Base-by-base conservation (phyloP, 208 protist species). In the Trypanosoma scelopori region DNA sequence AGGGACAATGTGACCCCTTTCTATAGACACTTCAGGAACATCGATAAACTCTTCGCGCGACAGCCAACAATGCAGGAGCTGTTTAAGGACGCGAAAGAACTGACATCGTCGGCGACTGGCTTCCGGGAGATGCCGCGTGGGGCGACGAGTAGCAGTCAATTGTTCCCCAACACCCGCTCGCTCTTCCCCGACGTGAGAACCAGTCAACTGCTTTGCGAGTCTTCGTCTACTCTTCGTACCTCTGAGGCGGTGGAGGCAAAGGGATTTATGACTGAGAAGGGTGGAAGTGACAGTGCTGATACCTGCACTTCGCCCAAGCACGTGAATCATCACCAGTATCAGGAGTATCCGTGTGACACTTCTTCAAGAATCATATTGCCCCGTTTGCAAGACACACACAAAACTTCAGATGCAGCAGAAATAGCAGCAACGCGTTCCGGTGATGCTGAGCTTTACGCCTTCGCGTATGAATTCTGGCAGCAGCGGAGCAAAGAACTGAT, bases 401-500 rank as follows among this genome's bases (percentile, higher is more conserved):
- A 45, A 32, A 45, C n/a, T n/a, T n/a, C n/a, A n/a, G n/a, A n/a
- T n/a, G n/a, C 35, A 30, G 7, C 37, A 46, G 46, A 49, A 55
- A 5, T 1, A 66, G 52, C 0, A 32, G 27, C 25, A 46, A 41
- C 32, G 20, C 13, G 16, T 46, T 27, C 27, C 12, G 16, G 6
- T 13, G 57, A 71, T 45, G 42, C 37, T 23, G 11, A 48, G 3
- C 35, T 55, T 18, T 71, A 71, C 27, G 55, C 49, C 11, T 71
- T 28, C 50, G 65, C 56, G 4, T 71, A 59, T 52, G 65, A 6
- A 11, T 58, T 71, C 5, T 71, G 65, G 65, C 20, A 58, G 23
- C 56, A 52, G 12, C 45, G 56, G 7, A 58, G 53, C n/a, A 47
- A 27, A 25, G 11, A 18, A 0, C 27, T 71, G 20, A 30, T 56